Conservation (phyloP, 352 stramenopile species). For the Pythium rhizo-oryzae region DNA sequence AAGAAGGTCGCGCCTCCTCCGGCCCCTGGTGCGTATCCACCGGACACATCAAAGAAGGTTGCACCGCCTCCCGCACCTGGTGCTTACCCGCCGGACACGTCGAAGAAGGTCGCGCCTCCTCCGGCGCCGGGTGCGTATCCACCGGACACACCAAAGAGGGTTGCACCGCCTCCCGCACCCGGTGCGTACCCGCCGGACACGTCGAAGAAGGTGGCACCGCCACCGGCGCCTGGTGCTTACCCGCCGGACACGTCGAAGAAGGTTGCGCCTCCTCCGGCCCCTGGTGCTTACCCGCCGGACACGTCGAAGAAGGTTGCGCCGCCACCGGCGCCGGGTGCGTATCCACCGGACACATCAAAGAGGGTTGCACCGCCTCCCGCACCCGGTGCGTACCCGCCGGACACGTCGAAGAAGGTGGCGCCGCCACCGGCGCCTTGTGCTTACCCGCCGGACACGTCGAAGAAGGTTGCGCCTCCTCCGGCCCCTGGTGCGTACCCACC, state of each 20-base stretch:
- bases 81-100: conserved; percentile 38
- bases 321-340: conserved; percentile 18
- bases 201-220: neutral
- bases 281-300: conserved; percentile 3
- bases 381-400: conserved; percentile 19
- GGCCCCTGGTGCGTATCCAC: conserved; percentile 5
- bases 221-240: neutral
- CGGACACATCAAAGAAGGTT: conserved; percentile 8
- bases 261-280: neutral
- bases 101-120: conserved; percentile 14
- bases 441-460: conserved; percentile 9
- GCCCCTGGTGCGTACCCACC: conserved; percentile 9
- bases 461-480: neutral
- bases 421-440: conserved; percentile 13
- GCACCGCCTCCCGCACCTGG: conserved; percentile 1
- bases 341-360: conserved; percentile 35
- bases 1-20: neutral
- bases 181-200: conserved; percentile 12
- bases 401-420: conserved; percentile 35
- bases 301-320: conserved; percentile 8
- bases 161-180: conserved; percentile 24
- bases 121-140: conserved; percentile 20
- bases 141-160: conserved; percentile 29
- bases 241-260: conserved; percentile 8
- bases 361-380: conserved; percentile 8